Evolutionary conservation across 768 basidiomycete species (phyloP).

Genomic region (Trametes cubensis): DNA sequence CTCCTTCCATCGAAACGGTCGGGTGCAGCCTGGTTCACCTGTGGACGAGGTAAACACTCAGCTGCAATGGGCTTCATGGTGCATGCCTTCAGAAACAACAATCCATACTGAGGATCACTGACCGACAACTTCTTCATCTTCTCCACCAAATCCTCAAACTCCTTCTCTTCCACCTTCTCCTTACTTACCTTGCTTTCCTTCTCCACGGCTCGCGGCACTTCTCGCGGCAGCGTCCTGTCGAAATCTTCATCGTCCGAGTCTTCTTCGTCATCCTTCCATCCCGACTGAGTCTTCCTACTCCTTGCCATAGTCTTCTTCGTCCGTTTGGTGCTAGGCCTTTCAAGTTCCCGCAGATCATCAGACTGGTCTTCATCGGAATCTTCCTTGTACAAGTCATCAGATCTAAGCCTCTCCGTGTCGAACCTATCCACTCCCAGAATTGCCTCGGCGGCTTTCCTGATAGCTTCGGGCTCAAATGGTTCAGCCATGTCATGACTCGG

Average conservation of each 20-base stretch:
- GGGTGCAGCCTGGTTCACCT: background rate
- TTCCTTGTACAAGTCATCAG: background rate
- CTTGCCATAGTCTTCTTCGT: too few relatives aligned
- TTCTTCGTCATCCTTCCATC: too few relatives aligned
- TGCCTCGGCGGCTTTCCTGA: constrained; percentile 10
- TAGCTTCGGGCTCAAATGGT: constrained; percentile 5
- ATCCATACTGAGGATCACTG: constrained; percentile 7
- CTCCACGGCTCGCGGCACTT: constrained; percentile 1
- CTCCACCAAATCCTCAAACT: constrained; percentile 11
- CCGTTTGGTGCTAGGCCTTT: too few relatives aligned
- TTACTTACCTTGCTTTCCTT: background rate
- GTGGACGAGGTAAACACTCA: background rate
- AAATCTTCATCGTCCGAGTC: background rate
- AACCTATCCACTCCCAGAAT: constrained; percentile 13
- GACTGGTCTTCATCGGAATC: background rate
- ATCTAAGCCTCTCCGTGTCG: constrained; percentile 13
- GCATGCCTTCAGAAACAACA: background rate
- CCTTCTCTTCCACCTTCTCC: background rate
- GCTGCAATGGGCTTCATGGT: constrained; percentile 2
- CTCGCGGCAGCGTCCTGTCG: background rate
- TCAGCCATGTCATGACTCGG: constrained; percentile 15
- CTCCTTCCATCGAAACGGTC: background rate
- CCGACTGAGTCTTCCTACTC: too few relatives aligned
- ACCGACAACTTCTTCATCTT: constrained; percentile 8
- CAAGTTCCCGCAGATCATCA: too few relatives aligned